Conservation (phyloP, 192 early-diverging fungal species). For the Entomortierella chlamydospora region DNA sequence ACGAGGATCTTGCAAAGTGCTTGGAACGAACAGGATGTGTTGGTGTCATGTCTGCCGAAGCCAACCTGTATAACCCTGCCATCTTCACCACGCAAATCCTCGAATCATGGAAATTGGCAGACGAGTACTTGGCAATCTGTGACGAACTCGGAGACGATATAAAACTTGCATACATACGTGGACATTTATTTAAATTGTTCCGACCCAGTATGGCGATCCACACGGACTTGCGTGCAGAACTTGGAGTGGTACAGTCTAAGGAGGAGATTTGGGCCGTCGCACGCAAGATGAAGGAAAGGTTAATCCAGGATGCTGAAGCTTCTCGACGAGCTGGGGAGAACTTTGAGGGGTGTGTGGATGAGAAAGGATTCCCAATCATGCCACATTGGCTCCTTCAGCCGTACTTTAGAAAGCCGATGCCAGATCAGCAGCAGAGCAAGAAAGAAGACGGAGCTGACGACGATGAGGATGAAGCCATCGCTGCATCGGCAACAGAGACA, state of each 20-base stretch:
- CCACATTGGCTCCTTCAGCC: conserved; percentile 82
- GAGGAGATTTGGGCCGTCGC: conserved; percentile 71
- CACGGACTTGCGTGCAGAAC: conserved; percentile 79
- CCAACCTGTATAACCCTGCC: conserved; percentile 89
- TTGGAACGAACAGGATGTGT: conserved; percentile 85
- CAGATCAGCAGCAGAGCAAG: conserved; percentile 17
- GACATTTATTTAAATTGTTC: conserved; percentile 95
- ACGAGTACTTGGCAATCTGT: conserved; percentile 92
- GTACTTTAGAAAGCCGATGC: conserved; percentile 60
- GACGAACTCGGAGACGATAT: conserved; percentile 63
- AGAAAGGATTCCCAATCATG: conserved; percentile 65
- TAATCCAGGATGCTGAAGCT: conserved; percentile 54
- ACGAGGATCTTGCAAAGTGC: conserved; percentile 90
- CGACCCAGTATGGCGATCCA: conserved; percentile 76
- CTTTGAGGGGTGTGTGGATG: conserved; percentile 41
- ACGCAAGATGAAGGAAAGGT: conserved; percentile 67
- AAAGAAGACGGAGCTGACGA: background rate
- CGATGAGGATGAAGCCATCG: background rate
- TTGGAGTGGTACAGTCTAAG: conserved; percentile 68
- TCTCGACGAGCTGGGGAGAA: conserved; percentile 14
- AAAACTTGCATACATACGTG: conserved; percentile 74
- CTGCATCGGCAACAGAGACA: background rate
- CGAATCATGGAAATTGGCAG: conserved; percentile 81
- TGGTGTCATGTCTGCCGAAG: conserved; percentile 96
- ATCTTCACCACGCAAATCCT: conserved; percentile 75